phyloP scores from a whole-genome alignment of 352 stramenopile species.

The Globisporangium radiosum region DNA sequence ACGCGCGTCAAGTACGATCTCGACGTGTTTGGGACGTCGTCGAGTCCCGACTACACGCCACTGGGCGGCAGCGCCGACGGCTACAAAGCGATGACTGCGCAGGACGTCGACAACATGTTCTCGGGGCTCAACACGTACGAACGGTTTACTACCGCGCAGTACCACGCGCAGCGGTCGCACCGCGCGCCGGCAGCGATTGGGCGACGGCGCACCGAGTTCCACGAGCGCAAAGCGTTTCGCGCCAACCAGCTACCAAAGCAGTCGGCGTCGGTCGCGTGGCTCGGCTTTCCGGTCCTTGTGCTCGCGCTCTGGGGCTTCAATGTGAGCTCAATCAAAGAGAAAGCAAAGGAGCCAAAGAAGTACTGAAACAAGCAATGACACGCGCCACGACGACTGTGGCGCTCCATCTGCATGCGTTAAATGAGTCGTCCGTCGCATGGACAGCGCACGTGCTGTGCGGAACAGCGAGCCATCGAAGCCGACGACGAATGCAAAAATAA shows the following conservation, averaged over 20 bases:
- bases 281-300: slow-evolving; percentile 51
- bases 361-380: slow-evolving; percentile 15
- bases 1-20: slow-evolving; percentile 61
- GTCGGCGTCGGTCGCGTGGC: slow-evolving; percentile 45
- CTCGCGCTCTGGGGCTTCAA: slow-evolving; percentile 58
- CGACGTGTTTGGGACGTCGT: slow-evolving; percentile 57
- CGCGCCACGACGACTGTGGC: not conserved
- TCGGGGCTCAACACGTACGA: slow-evolving; percentile 62
- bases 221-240: slow-evolving; percentile 65
- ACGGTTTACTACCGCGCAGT: slow-evolving; percentile 74
- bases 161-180: slow-evolving; percentile 47
- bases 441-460: too few species aligned
- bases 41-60: slow-evolving; percentile 21
- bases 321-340: slow-evolving; percentile 44
- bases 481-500: too few species aligned
- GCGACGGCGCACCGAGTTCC: slow-evolving; percentile 47
- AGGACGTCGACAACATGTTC: slow-evolving; percentile 75
- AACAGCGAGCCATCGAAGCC: too few species aligned
- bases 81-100: slow-evolving; percentile 64
- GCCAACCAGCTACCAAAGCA: slow-evolving; percentile 58
- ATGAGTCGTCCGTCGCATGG: too few species aligned
- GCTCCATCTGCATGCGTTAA: too few species aligned
- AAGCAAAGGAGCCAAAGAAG: slow-evolving; percentile 32
- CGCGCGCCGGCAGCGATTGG: slow-evolving; percentile 50
- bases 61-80: slow-evolving; percentile 10